Percentiles rank a stretch among this genome's conserved stretches.
Conservation (phyloP, 1,284 basidiomycete genomes). For the Veloporphyrellus conicus region DNA sequence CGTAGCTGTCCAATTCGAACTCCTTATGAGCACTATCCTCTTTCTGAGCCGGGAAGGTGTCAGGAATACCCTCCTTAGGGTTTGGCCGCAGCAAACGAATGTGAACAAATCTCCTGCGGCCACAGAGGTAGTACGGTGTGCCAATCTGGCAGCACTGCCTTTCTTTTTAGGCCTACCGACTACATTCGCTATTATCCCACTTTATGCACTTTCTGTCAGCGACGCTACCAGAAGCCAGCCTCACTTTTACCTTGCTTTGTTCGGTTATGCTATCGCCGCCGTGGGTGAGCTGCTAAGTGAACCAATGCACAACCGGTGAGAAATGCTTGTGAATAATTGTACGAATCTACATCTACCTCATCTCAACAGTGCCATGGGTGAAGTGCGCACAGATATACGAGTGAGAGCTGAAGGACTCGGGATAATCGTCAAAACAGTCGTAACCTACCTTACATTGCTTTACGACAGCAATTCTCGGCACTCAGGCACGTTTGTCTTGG, state of each 20-base stretch:
- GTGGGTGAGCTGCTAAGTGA: conserved; percentile 76
- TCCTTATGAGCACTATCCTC: conserved; percentile 83
- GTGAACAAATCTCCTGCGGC: conserved; percentile 14
- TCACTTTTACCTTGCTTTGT: conserved; percentile 60
- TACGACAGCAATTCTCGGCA: conserved; percentile 36
- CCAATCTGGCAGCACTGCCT: conserved; percentile 58
- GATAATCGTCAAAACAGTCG: conserved; percentile 69
- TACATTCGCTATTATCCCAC: conserved; percentile 41
- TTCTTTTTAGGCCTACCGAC: conserved; percentile 55
- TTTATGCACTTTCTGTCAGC: conserved; percentile 51
- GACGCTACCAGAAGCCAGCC: conserved; percentile 55
- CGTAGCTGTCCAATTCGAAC: conserved; percentile 82
- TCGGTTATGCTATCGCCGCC: conserved; percentile 70
- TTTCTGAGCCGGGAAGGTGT: conserved; percentile 92
- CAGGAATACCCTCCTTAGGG: conserved; percentile 70
- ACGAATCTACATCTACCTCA: conserved; percentile 15
- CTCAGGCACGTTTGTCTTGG: conserved; percentile 50
- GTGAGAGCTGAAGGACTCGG: conserved; percentile 81
- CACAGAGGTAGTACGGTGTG: conserved; percentile 22
- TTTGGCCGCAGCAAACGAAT: conserved; percentile 31
- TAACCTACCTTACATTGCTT: conserved; percentile 63
- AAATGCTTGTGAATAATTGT: conserved; percentile 7
- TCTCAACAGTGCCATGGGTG: conserved; percentile 56
- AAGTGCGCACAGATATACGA: conserved; percentile 61
- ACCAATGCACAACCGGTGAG: conserved; percentile 74